These are phyloP conservation scores for Oryza brachyantha DNA, from an alignment of 176 grass and related monocot genomes.

Conservation along the genomic window DNA sequence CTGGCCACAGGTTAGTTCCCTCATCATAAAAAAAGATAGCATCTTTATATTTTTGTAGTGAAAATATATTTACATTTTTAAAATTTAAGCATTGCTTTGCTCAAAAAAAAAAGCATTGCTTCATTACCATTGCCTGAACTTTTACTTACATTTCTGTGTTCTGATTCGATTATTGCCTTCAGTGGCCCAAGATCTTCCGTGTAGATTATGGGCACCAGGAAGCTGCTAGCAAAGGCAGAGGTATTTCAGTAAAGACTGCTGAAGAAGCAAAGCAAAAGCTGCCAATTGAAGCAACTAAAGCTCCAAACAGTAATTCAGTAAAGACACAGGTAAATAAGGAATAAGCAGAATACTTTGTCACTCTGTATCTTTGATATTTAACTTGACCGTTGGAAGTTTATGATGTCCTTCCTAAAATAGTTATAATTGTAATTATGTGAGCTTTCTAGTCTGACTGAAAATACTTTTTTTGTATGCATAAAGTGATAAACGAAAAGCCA, in stretches of 20 bases:
- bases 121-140: background rate
- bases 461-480: conserved; percentile 30
- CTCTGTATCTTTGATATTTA: background rate
- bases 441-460: conserved; percentile 4
- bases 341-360: background rate
- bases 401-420: conserved; percentile 5
- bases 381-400: background rate
- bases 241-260: conserved; percentile 32
- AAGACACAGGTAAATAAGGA: conserved; percentile 36
- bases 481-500: background rate
- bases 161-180: conserved; percentile 8
- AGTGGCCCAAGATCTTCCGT: conserved; percentile 53
- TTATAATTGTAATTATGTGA: background rate
- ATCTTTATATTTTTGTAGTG: too few relatives aligned
- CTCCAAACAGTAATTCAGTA: conserved; percentile 31
- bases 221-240: conserved; percentile 47
- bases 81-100: background rate
- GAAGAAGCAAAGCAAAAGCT: conserved; percentile 5
- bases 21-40: background rate
- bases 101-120: too few relatives aligned
- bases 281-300: conserved; percentile 37
- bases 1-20: conserved; percentile 50
- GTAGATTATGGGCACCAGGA: conserved; percentile 63
- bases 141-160: background rate
- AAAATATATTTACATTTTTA: background rate